A percentile compares a stretch with the other conserved stretches of the same genome.
Evolutionary conservation across 2,329 filamentous ascomycete species (phyloP).

Genomic region (Epichloe uncinata): DNA sequence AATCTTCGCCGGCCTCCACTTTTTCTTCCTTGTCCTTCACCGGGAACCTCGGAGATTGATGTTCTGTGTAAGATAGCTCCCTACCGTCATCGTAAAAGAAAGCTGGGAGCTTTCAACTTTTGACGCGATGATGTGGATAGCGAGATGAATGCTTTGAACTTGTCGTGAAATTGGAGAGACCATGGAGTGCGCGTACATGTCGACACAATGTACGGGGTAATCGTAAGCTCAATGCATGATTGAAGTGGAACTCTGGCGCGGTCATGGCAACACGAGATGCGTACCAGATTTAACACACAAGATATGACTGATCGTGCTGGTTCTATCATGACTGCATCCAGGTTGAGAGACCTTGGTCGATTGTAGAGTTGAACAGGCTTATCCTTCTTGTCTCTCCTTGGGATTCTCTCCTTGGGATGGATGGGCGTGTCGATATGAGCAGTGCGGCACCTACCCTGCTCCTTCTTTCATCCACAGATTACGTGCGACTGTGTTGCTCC

Average conservation of each 20-base stretch:
- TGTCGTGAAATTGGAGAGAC: too few species aligned
- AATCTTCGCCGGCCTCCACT: neutral
- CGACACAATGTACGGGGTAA: too few species aligned
- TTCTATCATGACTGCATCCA: neutral
- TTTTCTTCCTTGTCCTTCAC: neutral
- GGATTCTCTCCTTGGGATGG: neutral
- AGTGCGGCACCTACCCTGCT: neutral
- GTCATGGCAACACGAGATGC: constrained; percentile 1
- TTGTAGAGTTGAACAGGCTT: neutral
- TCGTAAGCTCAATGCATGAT: neutral
- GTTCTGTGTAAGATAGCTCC: too few species aligned
- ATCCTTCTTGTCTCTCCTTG: neutral
- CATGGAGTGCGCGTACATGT: too few species aligned
- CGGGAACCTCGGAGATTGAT: neutral
- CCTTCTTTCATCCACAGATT: neutral
- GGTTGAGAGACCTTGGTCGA: neutral
- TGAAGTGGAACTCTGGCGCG: neutral
- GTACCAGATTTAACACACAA: neutral
- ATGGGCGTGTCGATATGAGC: too few species aligned
- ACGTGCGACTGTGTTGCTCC: neutral
- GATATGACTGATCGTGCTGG: neutral
- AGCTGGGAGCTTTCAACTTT: too few species aligned
- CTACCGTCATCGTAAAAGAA: too few species aligned
- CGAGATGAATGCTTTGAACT: too few species aligned
- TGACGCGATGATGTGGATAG: too few species aligned